phyloP scores from a whole-genome alignment of 495 filamentous ascomycete species.

The Aspergillus bertholletiae region DNA sequence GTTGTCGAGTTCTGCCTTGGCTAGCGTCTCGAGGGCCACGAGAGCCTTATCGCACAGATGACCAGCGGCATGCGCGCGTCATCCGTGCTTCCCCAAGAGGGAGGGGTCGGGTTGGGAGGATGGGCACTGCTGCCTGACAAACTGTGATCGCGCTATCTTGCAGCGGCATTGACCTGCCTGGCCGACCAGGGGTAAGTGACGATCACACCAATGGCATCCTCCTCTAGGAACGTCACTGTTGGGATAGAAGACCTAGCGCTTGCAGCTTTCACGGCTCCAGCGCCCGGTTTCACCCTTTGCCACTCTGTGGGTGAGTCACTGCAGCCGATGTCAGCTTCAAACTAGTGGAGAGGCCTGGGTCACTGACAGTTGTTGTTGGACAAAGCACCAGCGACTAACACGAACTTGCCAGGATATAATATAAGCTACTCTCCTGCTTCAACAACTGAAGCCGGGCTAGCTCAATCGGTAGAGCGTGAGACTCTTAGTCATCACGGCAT shows the following conservation, averaged over 20 bases:
- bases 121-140: background rate
- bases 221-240: background rate
- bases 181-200: background rate
- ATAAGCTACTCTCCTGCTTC: background rate
- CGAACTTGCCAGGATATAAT: background rate
- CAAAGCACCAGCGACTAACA: too few relatives aligned
- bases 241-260: too few relatives aligned
- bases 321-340: too few relatives aligned
- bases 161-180: background rate
- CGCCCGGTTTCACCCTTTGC: too few relatives aligned
- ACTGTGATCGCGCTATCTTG: background rate
- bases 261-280: too few relatives aligned
- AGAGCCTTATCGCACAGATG: background rate
- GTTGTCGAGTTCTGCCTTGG: background rate
- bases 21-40: background rate
- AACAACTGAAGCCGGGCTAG: conserved; percentile 40
- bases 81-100: background rate
- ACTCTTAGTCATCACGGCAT: conserved; percentile 44
- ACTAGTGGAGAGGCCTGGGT: too few relatives aligned
- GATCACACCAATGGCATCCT: background rate
- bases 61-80: background rate
- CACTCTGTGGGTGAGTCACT: too few relatives aligned
- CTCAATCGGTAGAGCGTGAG: conserved; percentile 60
- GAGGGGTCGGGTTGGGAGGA: background rate
- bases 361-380: too few relatives aligned